Conservation (phyloP, 345 rosid genomes). For the Acer saccharum region DNA sequence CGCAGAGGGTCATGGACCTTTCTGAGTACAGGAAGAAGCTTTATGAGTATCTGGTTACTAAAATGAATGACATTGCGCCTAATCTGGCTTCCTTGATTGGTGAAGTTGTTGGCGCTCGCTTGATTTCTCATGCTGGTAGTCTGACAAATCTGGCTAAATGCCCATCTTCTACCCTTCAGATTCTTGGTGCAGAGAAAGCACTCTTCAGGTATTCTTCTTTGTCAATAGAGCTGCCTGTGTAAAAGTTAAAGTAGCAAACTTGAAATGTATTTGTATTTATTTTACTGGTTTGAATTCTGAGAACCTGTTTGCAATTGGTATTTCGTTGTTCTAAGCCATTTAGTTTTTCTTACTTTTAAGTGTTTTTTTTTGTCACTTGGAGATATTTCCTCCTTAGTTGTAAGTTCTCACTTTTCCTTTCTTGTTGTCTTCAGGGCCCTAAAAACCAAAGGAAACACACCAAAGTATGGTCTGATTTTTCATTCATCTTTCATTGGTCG, state of each 20-base stretch:
- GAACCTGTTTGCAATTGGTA: neutral
- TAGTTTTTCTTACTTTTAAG: neutral
- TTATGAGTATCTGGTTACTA: conserved; percentile 76
- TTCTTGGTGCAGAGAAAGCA: conserved; percentile 96
- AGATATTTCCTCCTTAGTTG: neutral
- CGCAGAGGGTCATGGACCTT: conserved; percentile 83
- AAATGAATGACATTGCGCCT: conserved; percentile 96
- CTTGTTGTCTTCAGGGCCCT: conserved; percentile 57
- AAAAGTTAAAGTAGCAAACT: neutral
- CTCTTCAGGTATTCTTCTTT: conserved; percentile 71
- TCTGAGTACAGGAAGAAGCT: conserved; percentile 88
- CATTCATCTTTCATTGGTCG: conserved; percentile 94
- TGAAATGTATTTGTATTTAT: neutral
- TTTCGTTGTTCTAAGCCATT: neutral
- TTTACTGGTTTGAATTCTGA: neutral
- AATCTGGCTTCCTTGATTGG: conserved; percentile 92
- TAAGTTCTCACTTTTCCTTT: neutral
- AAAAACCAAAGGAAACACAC: conserved; percentile 96
- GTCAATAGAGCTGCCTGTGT: neutral
- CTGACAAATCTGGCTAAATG: conserved; percentile 95
- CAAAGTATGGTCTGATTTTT: conserved; percentile 91
- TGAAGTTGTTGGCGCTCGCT: conserved; percentile 88
- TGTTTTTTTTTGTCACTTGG: neutral
- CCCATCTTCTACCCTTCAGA: conserved; percentile 98
- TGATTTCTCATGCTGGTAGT: conserved; percentile 99